Conservation (phyloP, 495 filamentous ascomycete species). For the Neurospora sp. region DNA sequence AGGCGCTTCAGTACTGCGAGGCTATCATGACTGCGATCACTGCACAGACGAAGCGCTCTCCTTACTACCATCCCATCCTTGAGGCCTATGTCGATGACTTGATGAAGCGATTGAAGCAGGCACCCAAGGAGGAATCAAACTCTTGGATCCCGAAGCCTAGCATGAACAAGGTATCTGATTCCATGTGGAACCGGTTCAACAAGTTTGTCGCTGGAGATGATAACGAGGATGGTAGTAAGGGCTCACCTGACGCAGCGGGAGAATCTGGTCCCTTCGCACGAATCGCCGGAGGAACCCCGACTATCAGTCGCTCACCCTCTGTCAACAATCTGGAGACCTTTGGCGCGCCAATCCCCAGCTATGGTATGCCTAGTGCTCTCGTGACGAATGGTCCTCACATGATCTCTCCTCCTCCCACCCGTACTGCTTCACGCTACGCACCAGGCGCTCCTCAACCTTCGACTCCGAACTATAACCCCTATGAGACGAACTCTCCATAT, state of each 20-base stretch:
- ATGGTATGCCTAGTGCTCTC: slow-evolving; percentile 19
- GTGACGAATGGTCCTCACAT: slow-evolving; percentile 21
- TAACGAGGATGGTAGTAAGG: slow-evolving; percentile 46
- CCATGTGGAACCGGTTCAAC: slow-evolving; percentile 82
- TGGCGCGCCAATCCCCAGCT: slow-evolving; percentile 24
- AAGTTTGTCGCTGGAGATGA: slow-evolving; percentile 94
- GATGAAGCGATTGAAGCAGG: slow-evolving; percentile 68
- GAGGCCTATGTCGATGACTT: slow-evolving; percentile 74
- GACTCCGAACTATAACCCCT: slow-evolving; percentile 18
- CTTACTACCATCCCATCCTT: slow-evolving; percentile 69
- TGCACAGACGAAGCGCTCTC: slow-evolving; percentile 69
- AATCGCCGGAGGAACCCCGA: slow-evolving; percentile 66
- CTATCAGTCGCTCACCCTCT: slow-evolving; percentile 71
- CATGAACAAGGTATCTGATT: slow-evolving; percentile 86
- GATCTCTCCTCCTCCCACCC: slow-evolving; percentile 23
- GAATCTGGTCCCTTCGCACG: slow-evolving; percentile 74
- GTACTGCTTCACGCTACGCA: slow-evolving; percentile 53
- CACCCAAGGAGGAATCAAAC: slow-evolving; percentile 57
- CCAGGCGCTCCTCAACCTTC: slow-evolving; percentile 31
- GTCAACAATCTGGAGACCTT: slow-evolving; percentile 66
- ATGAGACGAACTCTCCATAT: slow-evolving; percentile 31
- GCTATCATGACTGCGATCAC: slow-evolving; percentile 69
- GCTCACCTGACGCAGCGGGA: slow-evolving; percentile 45
- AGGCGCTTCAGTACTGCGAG: slow-evolving; percentile 88
- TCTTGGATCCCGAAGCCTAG: slow-evolving; percentile 87